phyloP scores from a whole-genome alignment of 148 eudicot genomes.

The Spergularia bocconei region DNA sequence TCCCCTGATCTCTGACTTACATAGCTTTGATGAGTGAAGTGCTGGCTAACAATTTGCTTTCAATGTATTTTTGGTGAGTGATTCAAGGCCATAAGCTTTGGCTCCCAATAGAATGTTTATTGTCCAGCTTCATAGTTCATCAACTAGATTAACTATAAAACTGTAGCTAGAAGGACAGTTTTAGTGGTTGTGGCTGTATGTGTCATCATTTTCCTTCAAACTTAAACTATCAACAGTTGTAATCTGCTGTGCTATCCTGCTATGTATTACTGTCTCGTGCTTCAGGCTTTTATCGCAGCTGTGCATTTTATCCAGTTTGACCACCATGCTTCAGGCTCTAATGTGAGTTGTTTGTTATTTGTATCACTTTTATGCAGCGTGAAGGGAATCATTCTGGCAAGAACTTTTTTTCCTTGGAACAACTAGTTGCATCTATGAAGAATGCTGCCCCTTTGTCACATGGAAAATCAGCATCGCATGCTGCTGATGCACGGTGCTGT shows the following conservation, averaged over 20 bases:
- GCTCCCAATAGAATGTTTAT: neutral
- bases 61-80: neutral
- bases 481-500: constrained; percentile 46
- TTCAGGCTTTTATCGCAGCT: constrained; percentile 10
- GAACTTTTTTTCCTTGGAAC: constrained; percentile 43
- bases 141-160: neutral
- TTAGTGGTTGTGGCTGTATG: neutral
- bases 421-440: constrained; percentile 39
- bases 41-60: neutral
- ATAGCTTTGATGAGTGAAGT: neutral
- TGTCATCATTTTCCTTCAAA: neutral
- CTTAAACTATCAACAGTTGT: neutral
- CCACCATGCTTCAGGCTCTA: neutral
- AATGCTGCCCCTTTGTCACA: constrained; percentile 30
- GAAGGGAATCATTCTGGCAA: constrained; percentile 30
- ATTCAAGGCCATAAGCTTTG: neutral
- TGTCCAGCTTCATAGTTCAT: neutral
- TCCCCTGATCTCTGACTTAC: too few relatives aligned
- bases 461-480: constrained; percentile 33
- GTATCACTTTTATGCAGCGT: constrained; percentile 38
- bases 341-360: constrained; percentile 18
- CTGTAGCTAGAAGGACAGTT: neutral
- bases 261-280: neutral
- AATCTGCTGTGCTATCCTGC: neutral
- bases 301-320: neutral